Evolutionary conservation across 2,329 filamentous ascomycete species (phyloP), one percentile per base, ranked within the genome.

Genomic region (Ophiocordyceps camponoti-leonardi): DNA sequence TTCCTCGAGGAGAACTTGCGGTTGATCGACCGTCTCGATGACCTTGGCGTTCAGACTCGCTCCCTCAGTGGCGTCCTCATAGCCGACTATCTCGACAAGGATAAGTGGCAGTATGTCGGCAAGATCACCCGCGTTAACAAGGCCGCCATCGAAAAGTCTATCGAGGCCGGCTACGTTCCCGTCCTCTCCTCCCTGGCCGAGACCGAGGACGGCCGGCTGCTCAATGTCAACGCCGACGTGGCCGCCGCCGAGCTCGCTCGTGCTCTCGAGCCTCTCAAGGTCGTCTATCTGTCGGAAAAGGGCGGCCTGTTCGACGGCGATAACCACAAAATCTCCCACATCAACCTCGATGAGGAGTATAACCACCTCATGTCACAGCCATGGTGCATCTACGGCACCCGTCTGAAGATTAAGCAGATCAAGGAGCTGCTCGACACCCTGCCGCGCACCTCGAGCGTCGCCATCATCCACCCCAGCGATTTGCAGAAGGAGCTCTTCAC

Each of bases 271-370:
- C 92, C 92, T 23, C 69, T 96, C 56, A 98, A 98, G 77, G 90
- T 96, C 49, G 88, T 98, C 49, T 98, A 95, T 62, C 73, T 96
- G n/a, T 93, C 87, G 6, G 92, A 98, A 68, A 96, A 96, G 73
- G 92, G 92, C 44, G 92, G 90, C 8, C 68, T 98, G 31, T 94
- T 94, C 66, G 86, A 96, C 60, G 88, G 87, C 48, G 85, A 94
- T 51, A 83, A 83, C 48, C 82, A 90, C 69, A 94, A 94, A 69
- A 96, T 96, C 58, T 94, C 90, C 6, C 85, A 83, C 48, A 96
- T 96, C 67, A 96, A 96, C 67, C 72, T 98, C 47, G 92, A 98
- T 59, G 88, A 94, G 65, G 92, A 98, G 67, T 96, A 85, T 57
- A 86, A 94, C 48, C 75, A 85, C 58, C 75, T 95, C 57, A 94